phyloP scores from a whole-genome alignment of 116 monocot species.

The Iris pallida region DNA sequence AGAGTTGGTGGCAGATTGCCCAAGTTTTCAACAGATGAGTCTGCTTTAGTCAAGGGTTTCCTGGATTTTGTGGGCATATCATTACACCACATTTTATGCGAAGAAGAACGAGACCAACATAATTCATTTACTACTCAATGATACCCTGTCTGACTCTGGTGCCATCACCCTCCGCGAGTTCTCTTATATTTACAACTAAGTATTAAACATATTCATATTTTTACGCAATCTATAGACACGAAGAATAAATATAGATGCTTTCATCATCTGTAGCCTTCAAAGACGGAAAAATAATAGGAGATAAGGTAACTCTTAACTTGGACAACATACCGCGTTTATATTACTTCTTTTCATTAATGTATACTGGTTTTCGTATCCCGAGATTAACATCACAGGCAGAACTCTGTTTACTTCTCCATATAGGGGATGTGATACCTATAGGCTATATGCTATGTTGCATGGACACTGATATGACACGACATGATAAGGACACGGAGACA shows the following conservation, averaged over 20 bases:
- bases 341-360: too few species aligned
- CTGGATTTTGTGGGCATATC: slow-evolving; percentile 97
- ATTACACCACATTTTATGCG: slow-evolving; percentile 89
- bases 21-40: slow-evolving; percentile 54
- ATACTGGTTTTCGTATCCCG: too few species aligned
- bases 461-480: too few species aligned
- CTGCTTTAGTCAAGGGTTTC: slow-evolving; percentile 75
- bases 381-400: too few species aligned
- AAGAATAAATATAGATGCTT: neutral
- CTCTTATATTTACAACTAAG: neutral
- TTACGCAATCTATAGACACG: neutral
- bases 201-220: too few species aligned
- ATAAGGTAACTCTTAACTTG: slow-evolving; percentile 49
- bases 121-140: slow-evolving; percentile 50
- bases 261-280: slow-evolving; percentile 72
- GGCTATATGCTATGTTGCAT: too few species aligned
- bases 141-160: slow-evolving; percentile 70
- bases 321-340: too few species aligned
- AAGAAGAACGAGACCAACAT: slow-evolving; percentile 40
- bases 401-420: too few species aligned
- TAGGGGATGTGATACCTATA: too few species aligned
- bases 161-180: slow-evolving; percentile 69
- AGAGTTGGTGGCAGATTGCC: slow-evolving; percentile 72
- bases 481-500: too few species aligned
- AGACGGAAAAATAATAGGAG: slow-evolving; percentile 58